A percentile compares a stretch with the other conserved stretches of the same genome.
phyloP scores from a whole-genome alignment of 2,329 filamentous ascomycete species.

The Claviceps sp. region DNA sequence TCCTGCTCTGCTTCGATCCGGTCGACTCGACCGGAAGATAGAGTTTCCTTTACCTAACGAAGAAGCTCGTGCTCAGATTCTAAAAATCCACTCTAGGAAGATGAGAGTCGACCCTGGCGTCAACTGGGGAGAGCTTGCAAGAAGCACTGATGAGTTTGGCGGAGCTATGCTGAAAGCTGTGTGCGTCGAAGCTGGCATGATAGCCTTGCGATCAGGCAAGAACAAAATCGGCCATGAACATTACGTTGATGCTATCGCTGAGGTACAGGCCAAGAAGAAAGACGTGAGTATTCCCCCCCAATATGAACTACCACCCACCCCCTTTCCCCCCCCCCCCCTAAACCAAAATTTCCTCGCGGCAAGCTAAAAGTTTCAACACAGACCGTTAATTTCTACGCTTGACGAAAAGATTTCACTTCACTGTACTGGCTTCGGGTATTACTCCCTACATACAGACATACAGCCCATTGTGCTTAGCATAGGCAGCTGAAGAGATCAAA shows the following conservation, averaged over 20 bases:
- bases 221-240: slow-evolving; percentile 97
- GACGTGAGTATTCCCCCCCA: slow-evolving; percentile 38
- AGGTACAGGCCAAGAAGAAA: slow-evolving; percentile 95
- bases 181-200: slow-evolving; percentile 98
- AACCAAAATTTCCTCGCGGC: neutral
- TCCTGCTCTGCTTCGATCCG: slow-evolving; percentile 78
- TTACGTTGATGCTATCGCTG: slow-evolving; percentile 94
- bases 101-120: slow-evolving; percentile 90
- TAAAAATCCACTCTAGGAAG: slow-evolving; percentile 95
- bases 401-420: slow-evolving; percentile 7
- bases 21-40: slow-evolving; percentile 90
- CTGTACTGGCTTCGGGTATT: neutral
- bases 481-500: neutral
- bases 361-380: slow-evolving; percentile 12
- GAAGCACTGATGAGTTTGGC: slow-evolving; percentile 96
- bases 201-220: slow-evolving; percentile 84
- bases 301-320: too few relatives aligned
- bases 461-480: neutral
- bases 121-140: slow-evolving; percentile 91
- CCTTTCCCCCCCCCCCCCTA: too few relatives aligned
- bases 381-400: slow-evolving; percentile 46
- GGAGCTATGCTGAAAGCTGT: slow-evolving; percentile 97
- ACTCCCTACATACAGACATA: neutral
- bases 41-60: slow-evolving; percentile 98
- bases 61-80: slow-evolving; percentile 89